Evolutionary conservation across 1,284 basidiomycete genomes (phyloP), one percentile per base, ranked within the genome.

Genomic region (Irpex sp.): DNA sequence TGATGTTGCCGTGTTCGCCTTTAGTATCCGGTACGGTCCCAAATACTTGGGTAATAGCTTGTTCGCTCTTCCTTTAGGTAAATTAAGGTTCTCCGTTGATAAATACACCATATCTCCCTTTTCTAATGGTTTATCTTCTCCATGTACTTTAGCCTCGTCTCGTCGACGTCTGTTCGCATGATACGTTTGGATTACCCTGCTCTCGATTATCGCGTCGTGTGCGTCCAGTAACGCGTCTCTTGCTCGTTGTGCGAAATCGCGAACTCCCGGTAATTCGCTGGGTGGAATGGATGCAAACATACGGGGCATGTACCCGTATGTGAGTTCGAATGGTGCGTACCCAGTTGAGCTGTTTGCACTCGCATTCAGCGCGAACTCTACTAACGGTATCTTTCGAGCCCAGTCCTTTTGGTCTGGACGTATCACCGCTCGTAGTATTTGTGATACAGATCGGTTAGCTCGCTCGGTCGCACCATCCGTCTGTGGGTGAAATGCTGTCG

Each of bases 381-480:
- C 70, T 34, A 73, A 56, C 0, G 76, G 73, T 0, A 75, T 2
- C 44, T 68, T 66, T 0, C 65, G 49, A 0, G 68, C 67, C 77
- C 77, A 79, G 55, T 78, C 72, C 8, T 66, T 65, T 62, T 79
- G 77, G 37, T 76, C 70, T 0, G 69, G 67, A 0, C 56, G 13
- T 0, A 79, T 69, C 17, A 69, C 44, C 0, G 62, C 34, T 5
- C 73, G 34, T 8, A 77, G 62, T 13, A 60, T 51, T 21, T 60
- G 58, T 9, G n/a, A n/a, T n/a, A n/a, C n/a, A n/a, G 77, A 78
- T 0, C 74, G 64, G 60, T 80, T 82, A 0, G 75, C 76, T 0
- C 75, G 70, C 66, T 82, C 79, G 0, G 77, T 80, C 0, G 73
- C 63, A 0, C 79, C 78, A 61, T 26, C 21, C 21, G 21, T 26